These are phyloP conservation scores for Dillenia turbinata DNA, from an alignment of 164 flowering plant genomes.

Conservation along the genomic window DNA sequence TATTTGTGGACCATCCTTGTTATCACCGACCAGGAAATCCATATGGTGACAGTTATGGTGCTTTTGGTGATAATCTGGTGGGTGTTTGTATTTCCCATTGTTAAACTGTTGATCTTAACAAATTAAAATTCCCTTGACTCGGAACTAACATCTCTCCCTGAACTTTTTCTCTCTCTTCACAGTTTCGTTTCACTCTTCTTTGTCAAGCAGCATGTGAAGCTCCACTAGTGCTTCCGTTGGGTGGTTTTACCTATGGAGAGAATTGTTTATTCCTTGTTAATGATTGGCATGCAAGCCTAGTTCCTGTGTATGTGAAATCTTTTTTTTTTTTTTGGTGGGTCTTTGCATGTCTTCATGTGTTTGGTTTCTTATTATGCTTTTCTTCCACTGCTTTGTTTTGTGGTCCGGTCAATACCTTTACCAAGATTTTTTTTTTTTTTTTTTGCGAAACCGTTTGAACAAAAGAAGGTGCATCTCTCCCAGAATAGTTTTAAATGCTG, in stretches of 20 bases:
- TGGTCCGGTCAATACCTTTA: neutral
- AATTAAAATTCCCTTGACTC: neutral
- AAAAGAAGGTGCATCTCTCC: no score
- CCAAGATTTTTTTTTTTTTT: no score
- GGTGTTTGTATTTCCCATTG: conserved; percentile 6
- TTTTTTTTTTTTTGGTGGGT: neutral
- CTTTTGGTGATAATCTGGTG: conserved; percentile 97
- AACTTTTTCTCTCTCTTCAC: conserved; percentile 24
- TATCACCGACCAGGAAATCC: conserved; percentile 93
- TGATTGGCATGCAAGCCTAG: conserved; percentile 98
- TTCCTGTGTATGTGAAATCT: conserved; percentile 66
- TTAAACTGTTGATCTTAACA: conserved; percentile 1
- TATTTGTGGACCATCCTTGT: conserved; percentile 89
- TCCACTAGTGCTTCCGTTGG: conserved; percentile 86
- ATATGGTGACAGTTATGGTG: conserved; percentile 82
- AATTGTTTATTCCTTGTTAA: conserved; percentile 87
- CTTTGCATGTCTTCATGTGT: neutral
- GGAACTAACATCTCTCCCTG: conserved; percentile 1
- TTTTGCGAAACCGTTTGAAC: no score
- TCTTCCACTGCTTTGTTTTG: neutral
- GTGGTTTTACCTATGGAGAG: conserved; percentile 89
- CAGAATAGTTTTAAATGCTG: no score
- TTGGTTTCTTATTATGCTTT: neutral
- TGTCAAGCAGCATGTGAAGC: conserved; percentile 99
- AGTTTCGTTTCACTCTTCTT: conserved; percentile 91